Percentiles rank a stretch among this genome's conserved stretches.
Conservation (phyloP, 495 filamentous ascomycete genomes). For the Talaromyces adpressus region DNA sequence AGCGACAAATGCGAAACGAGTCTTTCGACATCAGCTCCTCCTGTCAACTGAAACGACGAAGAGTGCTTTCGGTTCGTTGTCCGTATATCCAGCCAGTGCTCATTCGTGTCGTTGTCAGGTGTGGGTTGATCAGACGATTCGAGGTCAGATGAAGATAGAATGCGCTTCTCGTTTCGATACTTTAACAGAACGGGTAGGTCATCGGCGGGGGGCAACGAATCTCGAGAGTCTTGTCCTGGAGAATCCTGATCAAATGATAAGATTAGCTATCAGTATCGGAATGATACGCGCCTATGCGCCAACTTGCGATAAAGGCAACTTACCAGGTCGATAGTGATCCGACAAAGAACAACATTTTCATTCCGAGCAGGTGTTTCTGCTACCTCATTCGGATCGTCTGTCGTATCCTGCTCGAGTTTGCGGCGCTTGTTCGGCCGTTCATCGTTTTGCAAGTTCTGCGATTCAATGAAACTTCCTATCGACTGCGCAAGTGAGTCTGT, state of each 20-base stretch:
- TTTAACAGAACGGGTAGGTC: slow-evolving; percentile 3
- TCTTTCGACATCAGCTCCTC: background rate
- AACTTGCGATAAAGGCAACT: background rate
- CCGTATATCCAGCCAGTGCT: slow-evolving; percentile 7
- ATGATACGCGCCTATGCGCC: background rate
- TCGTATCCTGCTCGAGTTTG: slow-evolving; percentile 17
- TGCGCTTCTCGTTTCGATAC: background rate
- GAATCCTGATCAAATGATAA: background rate
- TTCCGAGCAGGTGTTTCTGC: background rate
- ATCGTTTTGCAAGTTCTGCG: slow-evolving; percentile 7
- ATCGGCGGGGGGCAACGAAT: background rate
- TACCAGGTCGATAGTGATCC: slow-evolving; percentile 19
- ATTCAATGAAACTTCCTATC: slow-evolving; percentile 1
- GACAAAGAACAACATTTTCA: slow-evolving; percentile 33
- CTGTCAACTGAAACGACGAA: background rate
- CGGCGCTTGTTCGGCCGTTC: slow-evolving; percentile 29
- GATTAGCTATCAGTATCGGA: background rate
- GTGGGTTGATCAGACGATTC: background rate
- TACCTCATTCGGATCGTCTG: background rate
- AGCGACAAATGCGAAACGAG: slow-evolving; percentile 6
- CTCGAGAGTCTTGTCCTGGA: background rate
- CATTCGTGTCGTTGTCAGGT: background rate
- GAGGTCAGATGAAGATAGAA: background rate
- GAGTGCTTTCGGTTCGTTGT: background rate
- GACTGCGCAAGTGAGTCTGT: slow-evolving; percentile 5